Evolutionary conservation across 177 flowering plant species (phyloP), one percentile per base, ranked within the genome.

Genomic region (Telopea speciosissima): DNA sequence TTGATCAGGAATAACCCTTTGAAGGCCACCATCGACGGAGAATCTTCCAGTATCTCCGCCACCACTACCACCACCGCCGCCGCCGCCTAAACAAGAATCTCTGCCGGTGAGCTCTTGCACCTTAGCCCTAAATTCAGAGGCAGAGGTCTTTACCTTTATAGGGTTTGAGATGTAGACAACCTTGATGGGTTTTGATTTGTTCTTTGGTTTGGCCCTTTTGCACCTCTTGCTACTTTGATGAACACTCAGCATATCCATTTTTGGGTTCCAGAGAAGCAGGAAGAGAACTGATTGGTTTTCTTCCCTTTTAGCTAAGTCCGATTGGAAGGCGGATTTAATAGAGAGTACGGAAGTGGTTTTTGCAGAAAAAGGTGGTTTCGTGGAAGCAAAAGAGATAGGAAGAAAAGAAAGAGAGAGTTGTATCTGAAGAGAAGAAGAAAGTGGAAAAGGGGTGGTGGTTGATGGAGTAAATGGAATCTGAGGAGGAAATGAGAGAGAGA

Each of bases 151-250:
- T 33, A 87, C 84, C 84, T 83, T 89, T 87, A 85, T 81, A 49
- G 93, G 93, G 73, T 74, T 84, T 4, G 88, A 85, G 42, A 89
- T 87, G 82, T 87, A 85, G 58, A 89, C 93, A 25, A 89, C 84
- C 70, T 87, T 88, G 67, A 88, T 22, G 1, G 72, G 66, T 25
- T 68, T 22, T 2, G 72, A 64, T 25, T 68, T 70, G 26, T 36
- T 79, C 69, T 74, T 81, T 42, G 62, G 26, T 21, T 65, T 70
- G 9, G 72, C 25, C 28, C 24, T 59, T 67, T 67, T 65, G 4
- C 23, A 14, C 45, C 45, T 44, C 36, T 64, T 26, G 40, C 40
- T 65, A 3, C 49, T 13, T 26, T 52, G 69, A 49, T 67, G 69
- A 49, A 25, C 61, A 24, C 58, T 58, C 3, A 17, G 66, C 4